These are phyloP conservation scores for Nemophila menziesii DNA, from an alignment of 257 asterid genomes.

Conservation along the genomic window DNA sequence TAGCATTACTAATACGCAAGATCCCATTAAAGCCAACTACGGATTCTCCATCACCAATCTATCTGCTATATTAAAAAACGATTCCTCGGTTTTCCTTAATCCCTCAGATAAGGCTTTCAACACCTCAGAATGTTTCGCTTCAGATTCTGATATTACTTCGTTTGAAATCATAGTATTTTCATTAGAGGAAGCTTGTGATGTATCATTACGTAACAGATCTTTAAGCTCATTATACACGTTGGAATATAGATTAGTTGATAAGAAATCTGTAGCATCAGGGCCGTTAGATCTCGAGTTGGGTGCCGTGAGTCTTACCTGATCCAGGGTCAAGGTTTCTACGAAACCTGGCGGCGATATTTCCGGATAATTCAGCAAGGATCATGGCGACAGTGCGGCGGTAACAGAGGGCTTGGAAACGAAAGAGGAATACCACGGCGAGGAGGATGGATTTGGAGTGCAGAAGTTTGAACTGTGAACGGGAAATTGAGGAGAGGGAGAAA, in stretches of 20 bases:
- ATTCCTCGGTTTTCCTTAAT: slow-evolving; percentile 62
- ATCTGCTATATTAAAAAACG: slow-evolving; percentile 70
- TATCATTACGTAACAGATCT: slow-evolving; percentile 67
- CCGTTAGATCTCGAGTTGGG: slow-evolving; percentile 85
- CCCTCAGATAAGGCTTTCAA: slow-evolving; percentile 71
- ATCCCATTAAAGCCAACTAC: slow-evolving; percentile 87
- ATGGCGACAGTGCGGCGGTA: slow-evolving; percentile 84
- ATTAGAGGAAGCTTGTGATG: slow-evolving; percentile 19
- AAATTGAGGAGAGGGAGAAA: slow-evolving; percentile 29
- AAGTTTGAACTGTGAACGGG: slow-evolving; percentile 39
- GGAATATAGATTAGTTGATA: slow-evolving; percentile 53
- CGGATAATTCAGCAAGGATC: slow-evolving; percentile 82
- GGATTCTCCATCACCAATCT: slow-evolving; percentile 80
- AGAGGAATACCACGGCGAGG: slow-evolving; percentile 50
- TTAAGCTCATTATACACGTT: slow-evolving; percentile 69
- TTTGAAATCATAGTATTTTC: slow-evolving; percentile 24
- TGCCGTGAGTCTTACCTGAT: slow-evolving; percentile 54
- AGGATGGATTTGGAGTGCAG: slow-evolving; percentile 51
- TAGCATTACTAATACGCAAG: slow-evolving; percentile 85
- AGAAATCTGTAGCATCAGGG: slow-evolving; percentile 89
- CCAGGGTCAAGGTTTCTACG: slow-evolving; percentile 30
- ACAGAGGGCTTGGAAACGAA: slow-evolving; percentile 74
- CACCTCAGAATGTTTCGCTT: slow-evolving; percentile 60
- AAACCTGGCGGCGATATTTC: slow-evolving; percentile 63
- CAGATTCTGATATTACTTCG: slow-evolving; percentile 17